Base-by-base conservation (phyloP, 495 filamentous ascomycete species). In the Aspergillus saccharolyticus region DNA sequence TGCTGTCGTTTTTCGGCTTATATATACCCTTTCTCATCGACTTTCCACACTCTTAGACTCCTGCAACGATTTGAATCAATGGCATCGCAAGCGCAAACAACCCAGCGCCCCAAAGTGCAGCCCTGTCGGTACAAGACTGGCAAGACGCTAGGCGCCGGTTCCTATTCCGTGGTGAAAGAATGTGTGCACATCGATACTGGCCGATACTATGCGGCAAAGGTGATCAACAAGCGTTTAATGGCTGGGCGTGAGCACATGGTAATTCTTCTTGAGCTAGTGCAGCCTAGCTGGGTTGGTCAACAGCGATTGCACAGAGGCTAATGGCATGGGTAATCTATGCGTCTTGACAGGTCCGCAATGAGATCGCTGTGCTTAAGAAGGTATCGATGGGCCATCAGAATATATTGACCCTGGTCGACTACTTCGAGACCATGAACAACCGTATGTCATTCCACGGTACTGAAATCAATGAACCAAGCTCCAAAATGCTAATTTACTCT, bases 381-480 rank as follows among this genome's bases (percentile, higher is more conserved):
- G 94, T 98, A 18, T 97, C 93, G 18, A 95, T 97, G 89, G 94
- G 94, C 42, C 94, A 98, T 69, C 89, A 92, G 69, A 98, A 98
- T 67, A 97, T 98, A 66, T 74, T 98, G 55, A 98, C 94, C 17
- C 79, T 98, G 55, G 94, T 97, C 62, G 94, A 98, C 74, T 98
- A 98, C 70, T 98, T 98, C 67, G 94, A 98, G 77, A 98, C 94
- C 8, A 94, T 96, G 90, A 97, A 98, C 74, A 97, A 98, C 70
- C 80, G 87, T 89, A 74, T 52, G 78, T 70, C 28, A 44, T 46
- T 28, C 50, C 55, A 19, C 6, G 16, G n/a, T 46, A 4, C 22
- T n/a, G 19, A n/a, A 30, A 2, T 24, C 1, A 39, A 39, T 14
- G 39, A 44, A 19, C 22, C 10, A 25, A 22, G 42, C 14, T 42